Conservation (phyloP, 768 basidiomycete genomes). For the Tylopilus sp. region DNA sequence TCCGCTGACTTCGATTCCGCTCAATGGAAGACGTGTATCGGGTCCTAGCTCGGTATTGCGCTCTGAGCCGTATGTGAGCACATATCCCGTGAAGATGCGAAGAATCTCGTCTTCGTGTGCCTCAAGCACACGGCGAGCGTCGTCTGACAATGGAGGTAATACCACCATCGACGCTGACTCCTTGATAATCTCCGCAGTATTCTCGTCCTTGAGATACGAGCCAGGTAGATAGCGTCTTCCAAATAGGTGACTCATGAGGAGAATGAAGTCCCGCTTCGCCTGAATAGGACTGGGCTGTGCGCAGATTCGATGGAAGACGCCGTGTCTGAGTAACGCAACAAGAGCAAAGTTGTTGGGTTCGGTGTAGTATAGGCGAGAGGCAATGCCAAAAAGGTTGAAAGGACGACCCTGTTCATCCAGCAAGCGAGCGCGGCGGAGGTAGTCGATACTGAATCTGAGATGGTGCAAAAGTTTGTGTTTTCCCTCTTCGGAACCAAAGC, state of each 20-base stretch:
- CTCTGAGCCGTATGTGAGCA: conserved; percentile 44
- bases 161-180: conserved; percentile 56
- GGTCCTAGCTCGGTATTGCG: conserved; percentile 35
- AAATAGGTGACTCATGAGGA: conserved; percentile 63
- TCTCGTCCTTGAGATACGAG: conserved; percentile 38
- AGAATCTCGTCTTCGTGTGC: conserved; percentile 50
- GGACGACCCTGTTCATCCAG: conserved; percentile 53
- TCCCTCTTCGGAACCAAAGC: conserved; percentile 52
- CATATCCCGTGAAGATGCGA: conserved; percentile 54
- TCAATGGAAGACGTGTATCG: conserved; percentile 50
- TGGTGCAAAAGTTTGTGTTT: conserved; percentile 60
- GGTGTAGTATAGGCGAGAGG: conserved; percentile 56
- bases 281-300: conserved; percentile 32
- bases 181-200: conserved; percentile 33
- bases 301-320: conserved; percentile 59
- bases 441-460: conserved; percentile 68
- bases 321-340: conserved; percentile 52
- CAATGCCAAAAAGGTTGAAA: conserved; percentile 53
- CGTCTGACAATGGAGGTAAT: conserved; percentile 45
- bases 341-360: conserved; percentile 72
- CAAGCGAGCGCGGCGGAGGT: conserved; percentile 55
- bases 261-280: conserved; percentile 49
- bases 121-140: conserved; percentile 39
- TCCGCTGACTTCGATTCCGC: conserved; percentile 28
- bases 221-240: conserved; percentile 53